Conservation (phyloP, 2,329 filamentous ascomycete genomes). For the Colletotrichum zoysiae region DNA sequence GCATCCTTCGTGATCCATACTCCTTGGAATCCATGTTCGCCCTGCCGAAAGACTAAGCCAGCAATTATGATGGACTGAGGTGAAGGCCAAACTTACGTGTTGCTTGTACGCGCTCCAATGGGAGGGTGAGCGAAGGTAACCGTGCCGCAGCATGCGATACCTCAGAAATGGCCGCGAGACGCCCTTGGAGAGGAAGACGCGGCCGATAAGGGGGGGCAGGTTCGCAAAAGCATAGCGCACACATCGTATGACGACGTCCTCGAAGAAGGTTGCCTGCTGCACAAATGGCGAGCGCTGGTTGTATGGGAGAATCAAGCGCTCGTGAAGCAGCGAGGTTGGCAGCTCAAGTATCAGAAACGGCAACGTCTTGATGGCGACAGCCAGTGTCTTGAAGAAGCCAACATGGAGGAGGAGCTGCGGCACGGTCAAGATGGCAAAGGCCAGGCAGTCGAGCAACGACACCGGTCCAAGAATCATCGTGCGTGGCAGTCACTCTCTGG, state of each 20-base stretch:
- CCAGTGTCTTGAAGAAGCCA: conserved; percentile 69
- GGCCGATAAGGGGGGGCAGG: conserved; percentile 75
- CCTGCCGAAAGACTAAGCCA: conserved; percentile 30
- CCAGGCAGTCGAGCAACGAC: conserved; percentile 80
- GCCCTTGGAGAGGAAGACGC: conserved; percentile 81
- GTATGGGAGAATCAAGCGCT: conserved; percentile 63
- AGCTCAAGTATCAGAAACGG: conserved; percentile 76
- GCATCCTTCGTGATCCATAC: conserved; percentile 77
- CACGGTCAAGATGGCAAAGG: conserved; percentile 77
- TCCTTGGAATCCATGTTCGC: conserved; percentile 61
- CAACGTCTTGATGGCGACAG: conserved; percentile 70
- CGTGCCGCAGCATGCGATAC: conserved; percentile 82
- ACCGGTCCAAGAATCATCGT: conserved; percentile 81
- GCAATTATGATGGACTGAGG: not conserved
- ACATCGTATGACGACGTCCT: conserved; percentile 82
- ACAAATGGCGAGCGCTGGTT: conserved; percentile 66
- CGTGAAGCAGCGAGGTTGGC: conserved; percentile 69
- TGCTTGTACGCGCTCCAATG: conserved; percentile 69
- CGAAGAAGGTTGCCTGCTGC: conserved; percentile 78
- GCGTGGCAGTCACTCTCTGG: conserved; percentile 12
- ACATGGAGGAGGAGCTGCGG: conserved; percentile 79
- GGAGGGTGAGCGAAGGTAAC: conserved; percentile 71
- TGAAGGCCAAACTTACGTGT: conserved; percentile 55
- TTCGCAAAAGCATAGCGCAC: conserved; percentile 83
- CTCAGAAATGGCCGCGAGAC: conserved; percentile 80